Base-by-base conservation (phyloP, 176 grass and related monocot species). In the Ananas comosus region DNA sequence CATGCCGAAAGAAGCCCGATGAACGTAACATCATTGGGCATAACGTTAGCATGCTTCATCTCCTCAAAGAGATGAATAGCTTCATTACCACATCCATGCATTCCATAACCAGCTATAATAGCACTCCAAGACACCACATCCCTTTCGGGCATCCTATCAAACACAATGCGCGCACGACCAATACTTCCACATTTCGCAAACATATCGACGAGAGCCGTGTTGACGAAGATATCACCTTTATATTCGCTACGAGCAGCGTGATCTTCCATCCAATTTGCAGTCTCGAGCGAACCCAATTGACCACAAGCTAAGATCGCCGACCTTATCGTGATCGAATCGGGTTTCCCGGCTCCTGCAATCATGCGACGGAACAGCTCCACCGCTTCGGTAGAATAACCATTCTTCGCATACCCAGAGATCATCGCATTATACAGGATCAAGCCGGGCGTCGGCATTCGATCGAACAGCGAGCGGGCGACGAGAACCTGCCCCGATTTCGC, bases 51-150 rank as follows among this genome's bases (percentile, higher is more conserved):
- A 16, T 13, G 51, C 68, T 70, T 89, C 86, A 93, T 89, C 11
- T 79, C 83, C 63, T 84, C 68, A 0, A 93, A 93, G 11, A 89
- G 69, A 53, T 23, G 13, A 63, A 76, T 71, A 49, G 74, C 86
- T 76, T 89, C 80, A 49, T 58, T 61, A 1, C 78, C 71, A 89
- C 73, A 49, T 14, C 90, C 83, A 33, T 93, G 80, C 78, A 79
- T 70, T 28, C 86, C 86, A 1, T 89, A 93, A 49, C 86, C 83
- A 13, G 25, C 56, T 50, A 93, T 86, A 2, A 93, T 51, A 63
- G 90, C 73, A 86, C 90, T 89, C 86, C 86, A 93, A 12, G 86
- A 80, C 1, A 93, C 90, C 13, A 93, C 83, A 68, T 93, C 86
- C 72, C 67, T 76, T 10, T 79, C 64, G 1, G 5, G 13, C 22